Evolutionary conservation across 176 grass and related monocot species (phyloP).

Genomic region (Carex kokanica): DNA sequence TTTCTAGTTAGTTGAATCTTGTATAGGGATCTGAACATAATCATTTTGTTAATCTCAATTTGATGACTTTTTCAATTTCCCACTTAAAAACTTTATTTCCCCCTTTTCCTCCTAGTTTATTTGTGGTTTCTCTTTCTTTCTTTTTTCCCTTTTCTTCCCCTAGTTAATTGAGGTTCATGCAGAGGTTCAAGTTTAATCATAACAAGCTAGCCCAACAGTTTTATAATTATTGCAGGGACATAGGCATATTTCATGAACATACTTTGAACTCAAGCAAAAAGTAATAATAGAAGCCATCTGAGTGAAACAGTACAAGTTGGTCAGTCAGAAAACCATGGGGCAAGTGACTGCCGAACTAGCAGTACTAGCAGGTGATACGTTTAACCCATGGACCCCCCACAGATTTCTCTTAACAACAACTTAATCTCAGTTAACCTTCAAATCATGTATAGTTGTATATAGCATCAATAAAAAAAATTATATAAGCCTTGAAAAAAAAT

Average conservation of each 20-base stretch:
- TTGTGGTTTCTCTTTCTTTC: not conserved
- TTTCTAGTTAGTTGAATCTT: not conserved
- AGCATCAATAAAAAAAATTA: not conserved
- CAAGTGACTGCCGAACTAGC: not conserved
- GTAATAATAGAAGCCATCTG: not conserved
- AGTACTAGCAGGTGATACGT: conserved; percentile 2
- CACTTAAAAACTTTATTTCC: not conserved
- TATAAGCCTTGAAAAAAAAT: not conserved
- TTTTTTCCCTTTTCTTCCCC: not conserved
- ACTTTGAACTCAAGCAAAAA: not conserved
- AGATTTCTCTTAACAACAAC: not conserved
- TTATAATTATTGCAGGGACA: not conserved
- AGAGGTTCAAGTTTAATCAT: not conserved
- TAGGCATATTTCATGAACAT: not conserved
- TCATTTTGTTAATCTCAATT: not conserved
- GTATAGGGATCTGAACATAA: not conserved
- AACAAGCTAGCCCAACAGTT: not conserved
- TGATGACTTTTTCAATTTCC: not conserved
- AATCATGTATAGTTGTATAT: not conserved
- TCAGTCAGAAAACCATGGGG: not conserved
- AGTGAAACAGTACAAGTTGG: not conserved
- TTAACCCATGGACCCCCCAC: not conserved
- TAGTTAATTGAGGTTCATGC: not conserved
- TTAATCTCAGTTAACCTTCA: not conserved
- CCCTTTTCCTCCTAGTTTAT: not conserved